Evolutionary conservation across 305 asterid species (phyloP), one percentile per base, ranked within the genome.

Genomic region (Nicotiana rustica): DNA sequence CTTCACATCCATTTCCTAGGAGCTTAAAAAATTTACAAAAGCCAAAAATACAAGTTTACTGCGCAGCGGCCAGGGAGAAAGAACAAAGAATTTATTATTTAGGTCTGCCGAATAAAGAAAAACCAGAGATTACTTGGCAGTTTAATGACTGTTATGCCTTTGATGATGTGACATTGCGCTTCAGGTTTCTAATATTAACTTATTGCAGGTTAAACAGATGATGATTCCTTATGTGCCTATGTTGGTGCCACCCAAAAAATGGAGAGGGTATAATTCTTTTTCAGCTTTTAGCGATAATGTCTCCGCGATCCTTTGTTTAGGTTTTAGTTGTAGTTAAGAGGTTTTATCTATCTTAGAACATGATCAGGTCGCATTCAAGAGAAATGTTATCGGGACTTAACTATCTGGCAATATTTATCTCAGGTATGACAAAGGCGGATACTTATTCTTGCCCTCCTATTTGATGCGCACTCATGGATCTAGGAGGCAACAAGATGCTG

Each of bases 401-500:
- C 84, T 52, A 21, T 21, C 21, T n/a, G 61, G 65, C 65, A 75
- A 52, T 75, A 81, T 89, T 82, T 19, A 13, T 75, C 47, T 85
- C 90, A 95, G 99, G 89, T 94, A 92, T 86, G 98, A 91, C 87
- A 93, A 90, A 89, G 99, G 99, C 10, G 98, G 99, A 33, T 93
- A 95, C 90, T 91, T 95, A 61, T 95, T 91, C 91, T 85, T 95
- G 86, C 99, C 98, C 79, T 95, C 99, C 73, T 94, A 91, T 90
- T 67, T 93, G 85, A 95, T 95, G 97, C 98, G 99, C 76, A 95
- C 98, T 35, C 98, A 90, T 81, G 99, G 99, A 80, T 94, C 97
- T 41, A 88, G 91, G 81, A 85, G 85, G 87, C 97, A 95, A 85
- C 94, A 90, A 86, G 88, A 87, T 83, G 97, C 98, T 79, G 88